Conservation (phyloP, 2,329 filamentous ascomycete species). For the Rutstroemia sp. region DNA sequence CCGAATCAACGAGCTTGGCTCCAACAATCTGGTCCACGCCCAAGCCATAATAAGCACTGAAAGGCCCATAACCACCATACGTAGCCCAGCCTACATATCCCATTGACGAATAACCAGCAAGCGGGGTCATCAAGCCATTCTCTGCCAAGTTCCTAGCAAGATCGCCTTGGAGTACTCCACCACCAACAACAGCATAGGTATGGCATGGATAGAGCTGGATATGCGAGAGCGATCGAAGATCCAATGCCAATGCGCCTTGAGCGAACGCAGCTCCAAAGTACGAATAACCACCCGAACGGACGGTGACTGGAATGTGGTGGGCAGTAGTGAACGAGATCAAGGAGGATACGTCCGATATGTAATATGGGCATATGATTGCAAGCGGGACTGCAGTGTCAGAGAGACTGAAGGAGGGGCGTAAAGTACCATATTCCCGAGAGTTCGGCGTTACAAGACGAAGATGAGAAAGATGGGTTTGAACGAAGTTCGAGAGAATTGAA, state of each 20-base stretch:
- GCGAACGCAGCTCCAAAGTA: conserved; percentile 29
- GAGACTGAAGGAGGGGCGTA: conserved; percentile 10
- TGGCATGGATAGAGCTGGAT: conserved; percentile 25
- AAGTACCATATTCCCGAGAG: conserved; percentile 10
- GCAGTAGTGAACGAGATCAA: conserved; percentile 19
- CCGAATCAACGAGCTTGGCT: conserved; percentile 33
- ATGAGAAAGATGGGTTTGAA: background rate
- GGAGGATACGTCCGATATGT: conserved; percentile 22
- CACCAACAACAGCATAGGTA: conserved; percentile 31
- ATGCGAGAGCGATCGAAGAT: conserved; percentile 32
- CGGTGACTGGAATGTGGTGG: conserved; percentile 15
- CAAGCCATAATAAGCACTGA: conserved; percentile 29
- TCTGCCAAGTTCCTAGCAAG: conserved; percentile 25
- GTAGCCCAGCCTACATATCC: conserved; percentile 32
- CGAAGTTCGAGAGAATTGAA: background rate
- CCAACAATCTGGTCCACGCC: conserved; percentile 33
- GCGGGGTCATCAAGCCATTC: conserved; percentile 27
- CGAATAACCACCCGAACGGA: conserved; percentile 33
- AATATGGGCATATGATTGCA: conserved; percentile 25
- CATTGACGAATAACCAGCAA: conserved; percentile 24
- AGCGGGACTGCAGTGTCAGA: conserved; percentile 10
- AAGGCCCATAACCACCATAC: conserved; percentile 31
- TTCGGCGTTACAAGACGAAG: conserved; percentile 6
- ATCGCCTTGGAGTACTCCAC: conserved; percentile 30
- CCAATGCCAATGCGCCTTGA: conserved; percentile 30